Evolutionary conservation across 2,329 filamentous ascomycete species (phyloP).

Genomic region (Diaporthe australafricana): DNA sequence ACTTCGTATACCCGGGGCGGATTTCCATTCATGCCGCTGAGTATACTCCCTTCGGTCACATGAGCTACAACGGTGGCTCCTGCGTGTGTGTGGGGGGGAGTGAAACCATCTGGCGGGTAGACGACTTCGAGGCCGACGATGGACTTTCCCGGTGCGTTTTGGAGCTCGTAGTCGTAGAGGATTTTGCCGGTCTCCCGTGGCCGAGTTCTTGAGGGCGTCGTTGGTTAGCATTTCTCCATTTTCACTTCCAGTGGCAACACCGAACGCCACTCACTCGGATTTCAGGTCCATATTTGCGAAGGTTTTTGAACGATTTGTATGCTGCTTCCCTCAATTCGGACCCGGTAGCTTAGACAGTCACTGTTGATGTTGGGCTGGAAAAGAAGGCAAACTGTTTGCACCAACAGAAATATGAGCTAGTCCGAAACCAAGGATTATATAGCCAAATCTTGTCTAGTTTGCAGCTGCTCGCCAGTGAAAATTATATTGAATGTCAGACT

Average conservation of each 20-base stretch:
- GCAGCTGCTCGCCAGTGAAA: too few species aligned
- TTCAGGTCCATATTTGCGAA: background rate
- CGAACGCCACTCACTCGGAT: background rate
- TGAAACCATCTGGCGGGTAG: background rate
- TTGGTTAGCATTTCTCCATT: background rate
- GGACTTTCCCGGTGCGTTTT: background rate
- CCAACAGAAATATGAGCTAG: too few species aligned
- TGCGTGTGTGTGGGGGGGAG: background rate
- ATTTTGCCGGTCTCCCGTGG: background rate
- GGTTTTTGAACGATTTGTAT: too few species aligned
- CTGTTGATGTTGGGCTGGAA: too few species aligned
- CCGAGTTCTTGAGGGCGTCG: background rate
- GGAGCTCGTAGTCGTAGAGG: background rate
- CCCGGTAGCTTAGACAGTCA: too few species aligned
- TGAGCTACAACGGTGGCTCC: constrained; percentile 1
- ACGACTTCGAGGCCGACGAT: background rate
- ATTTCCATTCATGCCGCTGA: constrained; percentile 18
- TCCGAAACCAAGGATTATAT: too few species aligned
- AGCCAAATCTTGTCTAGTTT: too few species aligned
- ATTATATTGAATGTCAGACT: background rate
- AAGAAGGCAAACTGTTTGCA: too few species aligned
- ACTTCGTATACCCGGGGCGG: background rate
- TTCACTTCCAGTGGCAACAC: too few species aligned
- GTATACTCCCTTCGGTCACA: background rate
- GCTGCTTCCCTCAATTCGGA: background rate